Evolutionary conservation across 1,139 yeast genomes (phyloP).

Genomic region (Pichia terricola): DNA sequence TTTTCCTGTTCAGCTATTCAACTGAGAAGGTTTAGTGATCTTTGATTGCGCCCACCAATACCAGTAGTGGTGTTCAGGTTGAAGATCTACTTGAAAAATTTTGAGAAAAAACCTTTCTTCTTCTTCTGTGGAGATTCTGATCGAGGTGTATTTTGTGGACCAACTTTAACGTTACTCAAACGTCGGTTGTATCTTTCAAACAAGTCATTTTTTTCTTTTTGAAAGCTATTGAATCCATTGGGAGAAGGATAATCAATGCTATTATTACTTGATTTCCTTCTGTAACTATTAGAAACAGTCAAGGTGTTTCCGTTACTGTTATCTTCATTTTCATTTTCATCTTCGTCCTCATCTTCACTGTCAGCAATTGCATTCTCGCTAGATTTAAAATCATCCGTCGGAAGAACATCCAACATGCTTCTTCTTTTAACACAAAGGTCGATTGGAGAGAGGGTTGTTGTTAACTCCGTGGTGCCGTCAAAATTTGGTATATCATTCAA

Average conservation of each 20-base stretch:
- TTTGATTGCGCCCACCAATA: too few species aligned
- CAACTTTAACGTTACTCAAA: conserved; percentile 12
- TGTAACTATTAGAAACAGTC: background rate
- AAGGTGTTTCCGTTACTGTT: background rate
- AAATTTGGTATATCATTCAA: conserved; percentile 17
- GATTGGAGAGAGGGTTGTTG: background rate
- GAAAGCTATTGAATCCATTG: background rate
- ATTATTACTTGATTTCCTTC: background rate
- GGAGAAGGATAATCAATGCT: background rate
- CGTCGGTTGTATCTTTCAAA: conserved; percentile 23
- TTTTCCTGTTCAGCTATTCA: too few species aligned
- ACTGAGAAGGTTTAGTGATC: too few species aligned
- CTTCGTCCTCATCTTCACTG: background rate
- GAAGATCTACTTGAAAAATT: too few species aligned
- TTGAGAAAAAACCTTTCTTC: too few species aligned
- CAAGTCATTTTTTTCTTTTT: conserved; percentile 13
- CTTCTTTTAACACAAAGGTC: background rate
- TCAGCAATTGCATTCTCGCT: background rate
- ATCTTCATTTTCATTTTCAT: background rate
- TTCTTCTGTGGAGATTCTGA: background rate
- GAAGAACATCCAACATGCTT: conserved; percentile 8
- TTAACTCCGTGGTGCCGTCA: background rate
- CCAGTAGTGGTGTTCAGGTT: too few species aligned
- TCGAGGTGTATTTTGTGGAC: background rate
- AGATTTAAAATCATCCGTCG: background rate